A percentile compares a stretch with the other conserved stretches of the same genome.
These are phyloP conservation scores for Puccinia horiana DNA, from an alignment of 1,284 basidiomycete genomes.

Conservation along the genomic window DNA sequence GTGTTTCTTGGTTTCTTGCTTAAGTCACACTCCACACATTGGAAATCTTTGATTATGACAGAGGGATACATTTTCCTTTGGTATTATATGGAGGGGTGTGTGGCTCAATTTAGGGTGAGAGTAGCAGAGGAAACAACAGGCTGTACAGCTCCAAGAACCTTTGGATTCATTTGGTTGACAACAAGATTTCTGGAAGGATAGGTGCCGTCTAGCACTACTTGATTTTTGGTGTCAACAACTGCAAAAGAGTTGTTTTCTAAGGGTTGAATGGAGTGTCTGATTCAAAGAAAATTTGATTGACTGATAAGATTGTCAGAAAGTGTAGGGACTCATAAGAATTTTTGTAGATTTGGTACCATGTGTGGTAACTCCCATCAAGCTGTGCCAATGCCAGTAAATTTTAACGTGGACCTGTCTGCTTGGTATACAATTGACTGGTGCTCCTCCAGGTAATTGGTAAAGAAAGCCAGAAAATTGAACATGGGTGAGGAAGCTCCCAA, in stretches of 20 bases:
- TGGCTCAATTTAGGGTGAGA: background rate
- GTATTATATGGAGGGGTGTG: background rate
- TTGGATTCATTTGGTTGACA: too few relatives aligned
- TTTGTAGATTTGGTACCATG: background rate
- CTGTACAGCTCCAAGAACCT: too few relatives aligned
- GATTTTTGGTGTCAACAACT: too few relatives aligned
- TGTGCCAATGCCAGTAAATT: background rate
- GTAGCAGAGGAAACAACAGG: background rate
- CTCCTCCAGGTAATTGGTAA: background rate
- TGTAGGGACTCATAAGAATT: background rate
- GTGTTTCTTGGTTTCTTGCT: conserved; percentile 27
- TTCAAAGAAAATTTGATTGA: too few relatives aligned
- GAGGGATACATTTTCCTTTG: background rate
- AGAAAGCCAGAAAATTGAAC: background rate
- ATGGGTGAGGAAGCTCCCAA: background rate
- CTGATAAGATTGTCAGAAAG: too few relatives aligned
- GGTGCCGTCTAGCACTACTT: too few relatives aligned
- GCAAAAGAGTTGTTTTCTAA: background rate
- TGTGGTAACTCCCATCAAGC: too few relatives aligned
- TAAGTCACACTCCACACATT: background rate
- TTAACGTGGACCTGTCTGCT: background rate
- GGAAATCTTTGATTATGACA: background rate
- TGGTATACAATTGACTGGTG: background rate
- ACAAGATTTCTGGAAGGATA: too few relatives aligned
- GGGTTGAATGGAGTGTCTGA: background rate